Evolutionary conservation across 2,329 filamentous ascomycete genomes (phyloP).

Genomic region (Ceratocystis cubensis): DNA sequence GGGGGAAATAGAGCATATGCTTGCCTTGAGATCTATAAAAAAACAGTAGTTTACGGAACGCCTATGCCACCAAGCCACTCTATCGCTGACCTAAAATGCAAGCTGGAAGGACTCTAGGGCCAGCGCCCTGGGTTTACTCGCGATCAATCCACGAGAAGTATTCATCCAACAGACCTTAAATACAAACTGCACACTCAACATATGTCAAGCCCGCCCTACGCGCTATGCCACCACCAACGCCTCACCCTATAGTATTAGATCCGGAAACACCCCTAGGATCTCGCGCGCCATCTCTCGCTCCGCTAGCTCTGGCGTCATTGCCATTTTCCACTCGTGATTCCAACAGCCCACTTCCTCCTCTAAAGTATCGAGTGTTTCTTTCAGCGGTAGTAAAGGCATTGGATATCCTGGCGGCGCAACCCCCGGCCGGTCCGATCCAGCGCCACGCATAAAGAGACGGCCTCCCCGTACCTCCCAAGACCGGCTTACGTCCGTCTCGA

Average conservation of each 20-base stretch:
- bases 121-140: too few relatives aligned
- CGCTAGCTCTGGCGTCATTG: slow-evolving; percentile 1
- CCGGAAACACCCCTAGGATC: neutral
- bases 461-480: slow-evolving; percentile 22
- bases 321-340: slow-evolving; percentile 8
- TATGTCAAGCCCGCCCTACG: too few relatives aligned
- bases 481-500: slow-evolving; percentile 26
- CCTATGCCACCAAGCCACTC: too few relatives aligned
- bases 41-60: too few relatives aligned
- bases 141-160: too few relatives aligned
- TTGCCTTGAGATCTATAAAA: too few relatives aligned
- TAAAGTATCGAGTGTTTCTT: neutral
- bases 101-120: too few relatives aligned
- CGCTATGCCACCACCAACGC: too few relatives aligned
- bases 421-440: slow-evolving; percentile 13
- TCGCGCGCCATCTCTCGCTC: neutral
- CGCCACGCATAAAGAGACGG: slow-evolving; percentile 22
- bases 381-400: neutral
- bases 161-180: too few relatives aligned
- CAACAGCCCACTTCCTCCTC: neutral
- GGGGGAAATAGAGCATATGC: too few relatives aligned
- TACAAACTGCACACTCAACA: too few relatives aligned
- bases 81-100: too few relatives aligned
- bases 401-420: slow-evolving; percentile 11
- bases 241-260: neutral